phyloP scores from a whole-genome alignment of 495 filamentous ascomycete genomes.

The Neurospora sp. region DNA sequence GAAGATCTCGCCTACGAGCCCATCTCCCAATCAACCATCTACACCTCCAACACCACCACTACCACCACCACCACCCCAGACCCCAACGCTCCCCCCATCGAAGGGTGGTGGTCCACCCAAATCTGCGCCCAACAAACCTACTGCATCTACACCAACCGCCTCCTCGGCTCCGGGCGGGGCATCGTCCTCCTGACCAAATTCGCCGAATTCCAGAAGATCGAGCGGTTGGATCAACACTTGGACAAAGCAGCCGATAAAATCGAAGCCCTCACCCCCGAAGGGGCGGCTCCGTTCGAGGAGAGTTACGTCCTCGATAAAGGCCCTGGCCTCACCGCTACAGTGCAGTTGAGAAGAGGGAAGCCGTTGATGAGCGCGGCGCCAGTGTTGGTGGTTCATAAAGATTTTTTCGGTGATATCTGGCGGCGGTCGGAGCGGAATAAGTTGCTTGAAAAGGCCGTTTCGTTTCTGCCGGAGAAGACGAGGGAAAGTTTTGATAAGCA shows the following conservation, averaged over 20 bases:
- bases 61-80: neutral
- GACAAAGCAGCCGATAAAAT: too few relatives aligned
- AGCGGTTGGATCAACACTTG: neutral
- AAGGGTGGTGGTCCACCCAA: conserved; percentile 20
- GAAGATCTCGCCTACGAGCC: conserved; percentile 15
- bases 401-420: conserved; percentile 17
- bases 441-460: conserved; percentile 21
- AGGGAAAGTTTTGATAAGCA: too few relatives aligned
- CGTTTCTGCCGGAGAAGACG: neutral
- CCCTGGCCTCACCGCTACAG: conserved; percentile 15
- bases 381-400: conserved; percentile 22
- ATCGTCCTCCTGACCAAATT: conserved; percentile 17
- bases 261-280: neutral
- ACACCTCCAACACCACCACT: conserved; percentile 16
- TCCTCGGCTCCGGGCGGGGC: conserved; percentile 16
- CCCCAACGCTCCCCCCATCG: conserved; percentile 2
- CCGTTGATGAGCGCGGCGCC: conserved; percentile 18
- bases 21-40: conserved; percentile 9
- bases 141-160: conserved; percentile 27
- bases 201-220: conserved; percentile 14
- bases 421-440: conserved; percentile 13
- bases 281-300: neutral
- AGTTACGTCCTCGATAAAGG: conserved; percentile 20
- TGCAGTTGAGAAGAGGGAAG: conserved; percentile 16
- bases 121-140: conserved; percentile 18